Evolutionary conservation across 2,329 filamentous ascomycete species (phyloP), one percentile per base, ranked within the genome.

Genomic region (Fusarium sp.): DNA sequence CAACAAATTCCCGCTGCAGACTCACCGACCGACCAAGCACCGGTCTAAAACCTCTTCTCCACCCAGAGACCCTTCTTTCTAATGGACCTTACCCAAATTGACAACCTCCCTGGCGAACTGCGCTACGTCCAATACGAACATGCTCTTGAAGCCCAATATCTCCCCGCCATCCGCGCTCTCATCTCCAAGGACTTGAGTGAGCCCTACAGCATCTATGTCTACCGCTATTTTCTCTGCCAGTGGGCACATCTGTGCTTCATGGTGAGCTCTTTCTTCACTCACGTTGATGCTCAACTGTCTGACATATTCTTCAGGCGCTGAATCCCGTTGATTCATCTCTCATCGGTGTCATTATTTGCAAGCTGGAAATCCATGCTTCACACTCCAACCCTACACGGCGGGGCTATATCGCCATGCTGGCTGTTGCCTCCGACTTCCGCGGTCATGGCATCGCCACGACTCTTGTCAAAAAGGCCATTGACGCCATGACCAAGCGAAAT

Each of bases 141-240:
- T 80, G 82, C 82, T 11, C 84, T 92, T 22, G 91, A 92, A 78
- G 83, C 87, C 50, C 82, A 89, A 81, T 89, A 96, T 81, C 91
- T 99, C 47, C 91, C 95, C 38, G 91, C 94, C 47, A 98, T 99
- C 83, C 92, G 96, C 64, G 92, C 95, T 66, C 86, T 99, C 80
- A 99, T 99, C 79, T 96, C 95, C 52, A 97, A 96, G 79, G 96
- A 98, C 81, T 89, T 99, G 59, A 98, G 96, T 77, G 96, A 99
- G 83, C 96, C 96, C 2, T 99, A 99, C 83, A 98, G 96, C 84
- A 98, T 99, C 81, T 99, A 99, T 85, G 96, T 99, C 67, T 99
- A 98, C 83, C 92, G 96, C 35, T 99, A 99, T 83, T 99, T 99
- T 79, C 87, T 99, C 20, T 98, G 97, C 81, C 95, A 98, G 89